phyloP scores from a whole-genome alignment of 2,329 filamentous ascomycete genomes.

The Sporothrix brunneoviolacea region DNA sequence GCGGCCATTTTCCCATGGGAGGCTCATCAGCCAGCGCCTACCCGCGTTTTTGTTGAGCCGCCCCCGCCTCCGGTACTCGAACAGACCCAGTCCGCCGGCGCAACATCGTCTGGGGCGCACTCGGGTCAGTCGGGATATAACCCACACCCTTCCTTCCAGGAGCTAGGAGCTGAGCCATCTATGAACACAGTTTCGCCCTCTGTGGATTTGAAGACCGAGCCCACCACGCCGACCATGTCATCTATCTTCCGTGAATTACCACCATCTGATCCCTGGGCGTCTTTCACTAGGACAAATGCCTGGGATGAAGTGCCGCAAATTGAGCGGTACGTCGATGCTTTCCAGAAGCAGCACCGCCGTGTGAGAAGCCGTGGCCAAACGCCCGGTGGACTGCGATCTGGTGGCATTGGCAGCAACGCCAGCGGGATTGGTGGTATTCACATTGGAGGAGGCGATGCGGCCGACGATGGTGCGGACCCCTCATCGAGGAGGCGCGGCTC shows the following conservation, averaged over 20 bases:
- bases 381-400: conserved; percentile 18
- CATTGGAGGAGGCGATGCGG: background rate
- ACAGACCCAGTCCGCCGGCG: conserved; percentile 25
- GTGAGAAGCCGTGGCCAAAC: conserved; percentile 25
- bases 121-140: conserved; percentile 21
- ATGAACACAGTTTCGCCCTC: conserved; percentile 30
- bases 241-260: conserved; percentile 35
- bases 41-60: conserved; percentile 57
- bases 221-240: conserved; percentile 43
- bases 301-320: conserved; percentile 94
- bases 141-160: conserved; percentile 14
- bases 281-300: conserved; percentile 72
- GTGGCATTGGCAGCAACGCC: background rate
- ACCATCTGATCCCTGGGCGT: conserved; percentile 59
- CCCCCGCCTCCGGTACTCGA: background rate
- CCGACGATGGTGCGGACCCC: conserved; percentile 16
- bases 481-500: conserved; percentile 37
- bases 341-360: conserved; percentile 53
- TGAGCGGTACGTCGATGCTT: conserved; percentile 72
- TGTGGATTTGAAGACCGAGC: conserved; percentile 33
- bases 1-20: conserved; percentile 91
- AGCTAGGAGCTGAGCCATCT: conserved; percentile 27
- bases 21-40: conserved; percentile 51
- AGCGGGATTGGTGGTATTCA: background rate
- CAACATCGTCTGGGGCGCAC: conserved; percentile 16